Conservation (phyloP, 257 asterid species). For the Nicotiana attenuata region DNA sequence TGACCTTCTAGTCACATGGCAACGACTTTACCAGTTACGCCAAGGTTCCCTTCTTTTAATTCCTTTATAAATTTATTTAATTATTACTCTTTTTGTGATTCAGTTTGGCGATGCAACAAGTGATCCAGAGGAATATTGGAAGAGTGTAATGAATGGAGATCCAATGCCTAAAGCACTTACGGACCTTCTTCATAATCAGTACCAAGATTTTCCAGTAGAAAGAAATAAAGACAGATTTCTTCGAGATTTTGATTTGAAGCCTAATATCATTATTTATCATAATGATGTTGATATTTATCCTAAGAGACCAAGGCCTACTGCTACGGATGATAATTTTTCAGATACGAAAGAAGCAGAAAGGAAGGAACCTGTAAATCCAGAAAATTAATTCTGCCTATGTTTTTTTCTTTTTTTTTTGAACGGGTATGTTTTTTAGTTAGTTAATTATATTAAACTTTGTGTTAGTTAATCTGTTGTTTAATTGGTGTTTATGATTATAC, state of each 20-base stretch:
- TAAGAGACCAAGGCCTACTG: not conserved
- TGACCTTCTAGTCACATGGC: too few relatives aligned
- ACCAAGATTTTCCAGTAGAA: not conserved
- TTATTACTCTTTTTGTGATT: not conserved
- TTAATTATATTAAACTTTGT: not conserved
- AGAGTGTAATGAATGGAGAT: slow-evolving; percentile 42
- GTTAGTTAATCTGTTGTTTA: not conserved
- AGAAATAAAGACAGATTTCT: slow-evolving; percentile 21
- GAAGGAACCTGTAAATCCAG: not conserved
- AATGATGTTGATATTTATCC: slow-evolving; percentile 19
- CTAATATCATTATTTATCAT: slow-evolving; percentile 63
- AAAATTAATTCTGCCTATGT: not conserved
- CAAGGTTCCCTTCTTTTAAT: too few relatives aligned
- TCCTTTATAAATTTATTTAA: not conserved
- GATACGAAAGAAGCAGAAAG: not conserved
- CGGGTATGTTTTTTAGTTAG: not conserved
- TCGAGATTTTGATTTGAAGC: slow-evolving; percentile 37
- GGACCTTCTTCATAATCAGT: slow-evolving; percentile 27
- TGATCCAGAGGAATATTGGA: slow-evolving; percentile 58
- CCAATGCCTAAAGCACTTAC: slow-evolving; percentile 58
- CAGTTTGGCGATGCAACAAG: slow-evolving; percentile 39
- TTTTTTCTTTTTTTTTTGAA: not conserved
- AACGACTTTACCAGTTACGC: too few relatives aligned
- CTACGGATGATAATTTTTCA: not conserved
- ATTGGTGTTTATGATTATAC: not conserved